Conservation (phyloP, 768 basidiomycete species). For the Fomitopsis pulvina region DNA sequence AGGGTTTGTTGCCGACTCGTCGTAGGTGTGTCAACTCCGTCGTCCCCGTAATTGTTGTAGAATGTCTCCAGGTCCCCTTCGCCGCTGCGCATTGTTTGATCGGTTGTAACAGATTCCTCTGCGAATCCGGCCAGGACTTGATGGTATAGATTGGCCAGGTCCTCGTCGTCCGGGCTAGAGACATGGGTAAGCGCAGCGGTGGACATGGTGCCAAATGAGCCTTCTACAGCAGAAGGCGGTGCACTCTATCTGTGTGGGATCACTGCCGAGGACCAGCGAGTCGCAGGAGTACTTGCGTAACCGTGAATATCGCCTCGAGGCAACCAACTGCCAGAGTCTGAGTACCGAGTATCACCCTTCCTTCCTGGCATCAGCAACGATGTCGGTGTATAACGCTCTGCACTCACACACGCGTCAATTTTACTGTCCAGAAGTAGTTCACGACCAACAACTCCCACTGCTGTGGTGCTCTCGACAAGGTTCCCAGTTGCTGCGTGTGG, state of each 20-base stretch:
- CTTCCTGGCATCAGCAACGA: too few species aligned
- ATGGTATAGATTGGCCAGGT: conserved; percentile 68
- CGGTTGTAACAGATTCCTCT: conserved; percentile 35
- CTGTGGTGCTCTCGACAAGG: too few species aligned
- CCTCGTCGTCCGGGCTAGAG: conserved; percentile 54
- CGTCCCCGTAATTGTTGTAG: conserved; percentile 17
- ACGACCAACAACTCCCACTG: too few species aligned
- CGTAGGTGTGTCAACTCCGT: conserved; percentile 20
- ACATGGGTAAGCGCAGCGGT: conserved; percentile 25
- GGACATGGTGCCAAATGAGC: background rate
- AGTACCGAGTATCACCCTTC: too few species aligned
- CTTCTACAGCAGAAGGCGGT: background rate
- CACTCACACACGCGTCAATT: too few species aligned
- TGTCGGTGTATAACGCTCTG: too few species aligned
- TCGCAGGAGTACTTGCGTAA: background rate
- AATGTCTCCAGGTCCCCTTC: conserved; percentile 20
- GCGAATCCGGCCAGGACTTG: conserved; percentile 67
- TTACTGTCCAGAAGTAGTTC: too few species aligned
- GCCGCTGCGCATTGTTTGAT: conserved; percentile 14
- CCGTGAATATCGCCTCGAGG: background rate
- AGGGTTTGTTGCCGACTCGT: conserved; percentile 1
- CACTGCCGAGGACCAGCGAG: too few species aligned
- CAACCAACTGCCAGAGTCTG: background rate
- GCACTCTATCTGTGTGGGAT: background rate
- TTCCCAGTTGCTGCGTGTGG: too few species aligned